Evolutionary conservation across 305 asterid species (phyloP).

Genomic region (Fraxinus floribunda): DNA sequence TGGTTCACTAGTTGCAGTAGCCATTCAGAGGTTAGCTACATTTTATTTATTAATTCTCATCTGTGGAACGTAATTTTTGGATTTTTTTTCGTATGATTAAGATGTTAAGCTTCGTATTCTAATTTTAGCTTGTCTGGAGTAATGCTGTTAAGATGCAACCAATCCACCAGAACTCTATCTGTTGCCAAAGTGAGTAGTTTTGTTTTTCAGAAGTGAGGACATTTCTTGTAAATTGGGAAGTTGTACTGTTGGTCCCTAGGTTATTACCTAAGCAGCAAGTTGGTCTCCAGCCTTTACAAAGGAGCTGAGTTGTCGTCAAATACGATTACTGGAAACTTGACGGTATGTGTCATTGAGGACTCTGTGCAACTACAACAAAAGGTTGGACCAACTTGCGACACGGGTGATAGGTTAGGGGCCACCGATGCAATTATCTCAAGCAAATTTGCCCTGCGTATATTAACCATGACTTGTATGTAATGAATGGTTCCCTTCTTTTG

Average conservation of each 20-base stretch:
- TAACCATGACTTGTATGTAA: not conserved
- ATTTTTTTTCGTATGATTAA: not conserved
- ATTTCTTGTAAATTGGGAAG: not conserved
- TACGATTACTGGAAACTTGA: not conserved
- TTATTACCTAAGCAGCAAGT: not conserved
- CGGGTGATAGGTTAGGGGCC: not conserved
- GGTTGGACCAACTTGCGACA: not conserved
- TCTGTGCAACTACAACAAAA: not conserved
- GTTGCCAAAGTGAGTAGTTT: slow-evolving; percentile 55
- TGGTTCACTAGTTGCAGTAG: slow-evolving; percentile 71
- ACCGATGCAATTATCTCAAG: not conserved
- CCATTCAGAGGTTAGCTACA: slow-evolving; percentile 61
- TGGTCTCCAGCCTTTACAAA: not conserved
- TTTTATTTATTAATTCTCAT: slow-evolving; percentile 3
- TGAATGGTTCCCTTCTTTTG: not conserved
- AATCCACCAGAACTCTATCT: slow-evolving; percentile 52
- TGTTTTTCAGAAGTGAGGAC: not conserved
- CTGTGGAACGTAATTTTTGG: not conserved
- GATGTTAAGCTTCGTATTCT: slow-evolving; percentile 13
- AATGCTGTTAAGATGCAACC: slow-evolving; percentile 61
- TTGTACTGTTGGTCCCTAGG: not conserved
- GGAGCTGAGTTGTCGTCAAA: not conserved
- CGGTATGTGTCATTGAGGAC: not conserved
- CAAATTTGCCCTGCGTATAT: not conserved
- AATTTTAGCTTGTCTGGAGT: slow-evolving; percentile 69